A percentile compares a stretch with the other conserved stretches of the same genome.
phyloP scores from a whole-genome alignment of 2,329 filamentous ascomycete species.

The Talaromyces sp. region DNA sequence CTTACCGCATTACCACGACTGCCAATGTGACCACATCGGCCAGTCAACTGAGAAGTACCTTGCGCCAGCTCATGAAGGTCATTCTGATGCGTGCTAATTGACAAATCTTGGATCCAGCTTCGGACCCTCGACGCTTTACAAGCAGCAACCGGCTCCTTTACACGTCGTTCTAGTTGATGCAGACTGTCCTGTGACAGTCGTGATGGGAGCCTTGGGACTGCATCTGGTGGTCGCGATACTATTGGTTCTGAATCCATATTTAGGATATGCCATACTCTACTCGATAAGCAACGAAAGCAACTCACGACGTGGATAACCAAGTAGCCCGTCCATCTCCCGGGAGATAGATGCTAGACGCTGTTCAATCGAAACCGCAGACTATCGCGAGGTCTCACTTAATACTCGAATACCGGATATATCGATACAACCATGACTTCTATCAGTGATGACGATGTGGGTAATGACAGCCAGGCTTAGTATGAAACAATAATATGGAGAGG shows the following conservation, averaged over 20 bases:
- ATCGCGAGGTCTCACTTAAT: neutral
- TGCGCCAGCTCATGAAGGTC: neutral
- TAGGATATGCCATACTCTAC: neutral
- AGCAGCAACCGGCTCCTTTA: neutral
- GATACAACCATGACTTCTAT: neutral
- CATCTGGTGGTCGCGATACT: neutral
- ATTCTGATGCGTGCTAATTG: neutral
- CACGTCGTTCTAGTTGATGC: conserved; percentile 6
- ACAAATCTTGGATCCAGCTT: neutral
- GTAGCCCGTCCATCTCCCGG: neutral
- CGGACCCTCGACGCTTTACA: neutral
- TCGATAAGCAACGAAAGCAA: neutral
- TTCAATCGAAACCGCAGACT: neutral
- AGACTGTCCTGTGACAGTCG: conserved; percentile 4
- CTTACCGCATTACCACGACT: neutral
- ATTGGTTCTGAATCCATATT: neutral
- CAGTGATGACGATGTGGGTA: neutral
- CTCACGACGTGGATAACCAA: neutral
- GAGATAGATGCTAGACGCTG: neutral
- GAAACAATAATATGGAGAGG: neutral
- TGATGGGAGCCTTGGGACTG: neutral
- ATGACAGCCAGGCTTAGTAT: neutral
- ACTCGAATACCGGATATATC: neutral
- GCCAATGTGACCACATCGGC: neutral
- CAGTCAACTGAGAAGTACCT: neutral